Evolutionary conservation across 345 rosid genomes (phyloP).

Genomic region (Sonneratia caseolaris): DNA sequence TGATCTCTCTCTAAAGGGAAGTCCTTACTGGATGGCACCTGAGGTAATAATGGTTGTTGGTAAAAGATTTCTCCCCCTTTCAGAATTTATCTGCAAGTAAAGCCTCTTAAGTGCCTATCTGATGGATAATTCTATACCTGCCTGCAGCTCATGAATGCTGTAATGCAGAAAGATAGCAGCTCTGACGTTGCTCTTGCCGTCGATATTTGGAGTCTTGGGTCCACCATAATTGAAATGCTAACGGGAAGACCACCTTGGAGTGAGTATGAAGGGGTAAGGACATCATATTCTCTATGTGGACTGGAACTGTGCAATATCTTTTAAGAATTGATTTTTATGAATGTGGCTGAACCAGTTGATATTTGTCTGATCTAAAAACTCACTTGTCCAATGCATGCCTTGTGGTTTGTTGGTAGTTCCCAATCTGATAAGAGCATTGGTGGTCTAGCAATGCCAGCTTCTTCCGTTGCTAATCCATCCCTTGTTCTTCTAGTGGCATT

Average conservation of each 20-base stretch:
- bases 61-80: not conserved
- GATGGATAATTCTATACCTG: not conserved
- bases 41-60: conserved; percentile 44
- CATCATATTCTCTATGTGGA: not conserved
- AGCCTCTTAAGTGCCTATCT: not conserved
- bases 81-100: not conserved
- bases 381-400: not conserved
- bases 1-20: conserved; percentile 87
- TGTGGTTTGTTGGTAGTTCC: not conserved
- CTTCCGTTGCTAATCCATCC: no score
- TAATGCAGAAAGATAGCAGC: conserved; percentile 66
- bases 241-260: conserved; percentile 99
- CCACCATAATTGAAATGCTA: conserved; percentile 90
- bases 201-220: conserved; percentile 99
- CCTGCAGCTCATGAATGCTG: conserved; percentile 81
- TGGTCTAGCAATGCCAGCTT: not conserved
- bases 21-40: conserved; percentile 99
- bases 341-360: not conserved
- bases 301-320: not conserved
- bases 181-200: conserved; percentile 86
- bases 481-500: not conserved
- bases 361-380: not conserved
- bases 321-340: not conserved
- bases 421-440: not conserved
- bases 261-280: conserved; percentile 84